Percentiles rank a stretch among this genome's conserved stretches.
Conservation (phyloP, 176 grass and related monocot species). For the Themeda triandra region DNA sequence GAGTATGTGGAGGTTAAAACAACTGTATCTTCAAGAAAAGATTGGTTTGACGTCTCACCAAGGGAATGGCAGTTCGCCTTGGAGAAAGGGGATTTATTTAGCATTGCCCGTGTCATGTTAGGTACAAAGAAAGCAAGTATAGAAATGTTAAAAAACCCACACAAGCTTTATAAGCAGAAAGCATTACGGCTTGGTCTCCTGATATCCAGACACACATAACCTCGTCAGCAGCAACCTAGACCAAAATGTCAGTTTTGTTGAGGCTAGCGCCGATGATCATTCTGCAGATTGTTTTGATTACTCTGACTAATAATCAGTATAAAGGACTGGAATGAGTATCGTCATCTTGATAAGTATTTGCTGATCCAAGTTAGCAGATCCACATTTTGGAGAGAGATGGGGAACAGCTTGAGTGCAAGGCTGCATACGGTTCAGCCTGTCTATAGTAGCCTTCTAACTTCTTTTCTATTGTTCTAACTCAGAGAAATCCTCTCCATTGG, state of each 20-base stretch:
- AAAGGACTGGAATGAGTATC: neutral
- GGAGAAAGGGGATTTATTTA: slow-evolving; percentile 66
- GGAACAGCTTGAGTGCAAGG: neutral
- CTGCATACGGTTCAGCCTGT: neutral
- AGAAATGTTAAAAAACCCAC: slow-evolving; percentile 60
- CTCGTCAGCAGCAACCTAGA: neutral
- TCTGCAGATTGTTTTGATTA: neutral
- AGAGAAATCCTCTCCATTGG: neutral
- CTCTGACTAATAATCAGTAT: neutral
- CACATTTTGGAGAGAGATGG: neutral
- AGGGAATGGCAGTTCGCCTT: slow-evolving; percentile 88
- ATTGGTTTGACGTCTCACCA: slow-evolving; percentile 76
- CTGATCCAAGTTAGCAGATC: neutral
- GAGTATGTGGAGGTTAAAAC: slow-evolving; percentile 95
- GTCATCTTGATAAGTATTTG: neutral
- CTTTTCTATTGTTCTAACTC: neutral
- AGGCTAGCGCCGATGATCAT: neutral
- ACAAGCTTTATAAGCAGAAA: slow-evolving; percentile 58
- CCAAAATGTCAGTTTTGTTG: neutral
- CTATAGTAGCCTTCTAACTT: neutral
- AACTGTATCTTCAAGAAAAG: slow-evolving; percentile 57
- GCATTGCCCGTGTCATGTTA: slow-evolving; percentile 69
- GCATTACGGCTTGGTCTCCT: slow-evolving; percentile 59
- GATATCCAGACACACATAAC: slow-evolving; percentile 38
- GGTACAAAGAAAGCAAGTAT: slow-evolving; percentile 51